These are phyloP conservation scores for Kitagawia praeruptora DNA, from an alignment of 129 eudicot species.

Conservation along the genomic window DNA sequence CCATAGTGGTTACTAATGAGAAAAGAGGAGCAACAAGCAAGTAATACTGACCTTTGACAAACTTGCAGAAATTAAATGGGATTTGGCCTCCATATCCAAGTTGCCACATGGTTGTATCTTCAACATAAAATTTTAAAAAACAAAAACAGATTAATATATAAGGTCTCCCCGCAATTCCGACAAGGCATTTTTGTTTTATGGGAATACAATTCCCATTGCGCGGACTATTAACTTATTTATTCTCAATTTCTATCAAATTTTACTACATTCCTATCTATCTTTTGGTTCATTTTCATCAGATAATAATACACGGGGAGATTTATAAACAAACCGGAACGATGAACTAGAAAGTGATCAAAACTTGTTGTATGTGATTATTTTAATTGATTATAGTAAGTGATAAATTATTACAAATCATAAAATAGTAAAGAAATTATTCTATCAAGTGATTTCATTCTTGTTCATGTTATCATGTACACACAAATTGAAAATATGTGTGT, in stretches of 20 bases:
- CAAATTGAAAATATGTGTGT: too few species aligned
- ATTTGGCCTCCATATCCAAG: constrained; percentile 47
- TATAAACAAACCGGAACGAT: too few species aligned
- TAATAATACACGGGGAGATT: background rate
- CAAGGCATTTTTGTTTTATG: background rate
- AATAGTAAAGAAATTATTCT: too few species aligned
- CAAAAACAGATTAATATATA: background rate
- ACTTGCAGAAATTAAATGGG: constrained; percentile 49
- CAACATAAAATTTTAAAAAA: constrained; percentile 18
- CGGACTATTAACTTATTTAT: background rate
- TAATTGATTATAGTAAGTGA: too few species aligned
- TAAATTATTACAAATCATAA: too few species aligned
- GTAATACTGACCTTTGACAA: constrained; percentile 49
- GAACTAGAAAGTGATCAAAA: background rate
- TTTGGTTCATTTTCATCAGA: background rate
- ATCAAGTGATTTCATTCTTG: background rate
- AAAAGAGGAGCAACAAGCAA: background rate
- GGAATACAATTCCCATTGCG: too few species aligned
- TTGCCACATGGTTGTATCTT: constrained; percentile 66
- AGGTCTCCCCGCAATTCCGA: background rate
- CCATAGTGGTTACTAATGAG: background rate
- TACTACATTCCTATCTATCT: background rate
- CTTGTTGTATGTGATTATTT: too few species aligned
- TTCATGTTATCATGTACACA: background rate
- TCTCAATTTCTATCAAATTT: background rate